Base-by-base conservation (phyloP, 2,329 filamentous ascomycete genomes). In the Amauroascus verrucosus region DNA sequence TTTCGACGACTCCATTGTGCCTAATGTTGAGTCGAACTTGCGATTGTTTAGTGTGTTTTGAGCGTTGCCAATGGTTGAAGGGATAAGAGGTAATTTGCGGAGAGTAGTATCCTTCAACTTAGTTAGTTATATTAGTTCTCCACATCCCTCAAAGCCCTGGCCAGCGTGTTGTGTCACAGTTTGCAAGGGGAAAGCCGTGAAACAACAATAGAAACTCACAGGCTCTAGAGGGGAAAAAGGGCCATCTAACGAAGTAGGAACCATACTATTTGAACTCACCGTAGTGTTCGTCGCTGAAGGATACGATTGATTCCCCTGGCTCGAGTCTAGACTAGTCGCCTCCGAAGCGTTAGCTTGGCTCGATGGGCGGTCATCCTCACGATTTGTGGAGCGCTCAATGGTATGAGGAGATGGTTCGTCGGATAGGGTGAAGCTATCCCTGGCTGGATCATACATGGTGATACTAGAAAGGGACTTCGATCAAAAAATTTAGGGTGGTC, bases 401-500 rank as follows among this genome's bases (percentile, higher is more conserved):
- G 62, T 58, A 14, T 35, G 13, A 33, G 58, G 54, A 48, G 57
- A 53, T 2, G 58, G 56, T 24, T 63, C 60, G 46, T 60, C 61
- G 7, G 64, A 55, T 30, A 59, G 57, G 35, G 60, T 63, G 59
- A 64, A 68, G 33, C 58, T 63, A 56, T 68, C 65, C 56, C 65
- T 57, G 28, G 65, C 65, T 49, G 65, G 65, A 55, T 68, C 65
- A 53, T 68, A 68, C 61, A 63, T 63, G 26, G 57, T 51, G 32
- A 28, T 6, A 40, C 8, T 5, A 24, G 33, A 35, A 4, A 4
- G 8, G 8, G 33, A n/a, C 14, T 35, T 9, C 9, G 6, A 11
- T 13, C 3, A 35, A n/a, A 35, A n/a, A n/a, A n/a, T n/a, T n/a
- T n/a, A n/a, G n/a, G n/a, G n/a, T n/a, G 9, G 33, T 11, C 33